A percentile compares a stretch with the other conserved stretches of the same genome.
Evolutionary conservation across 75 land plant genomes (phyloP).

Genomic region (Pinus taeda): DNA sequence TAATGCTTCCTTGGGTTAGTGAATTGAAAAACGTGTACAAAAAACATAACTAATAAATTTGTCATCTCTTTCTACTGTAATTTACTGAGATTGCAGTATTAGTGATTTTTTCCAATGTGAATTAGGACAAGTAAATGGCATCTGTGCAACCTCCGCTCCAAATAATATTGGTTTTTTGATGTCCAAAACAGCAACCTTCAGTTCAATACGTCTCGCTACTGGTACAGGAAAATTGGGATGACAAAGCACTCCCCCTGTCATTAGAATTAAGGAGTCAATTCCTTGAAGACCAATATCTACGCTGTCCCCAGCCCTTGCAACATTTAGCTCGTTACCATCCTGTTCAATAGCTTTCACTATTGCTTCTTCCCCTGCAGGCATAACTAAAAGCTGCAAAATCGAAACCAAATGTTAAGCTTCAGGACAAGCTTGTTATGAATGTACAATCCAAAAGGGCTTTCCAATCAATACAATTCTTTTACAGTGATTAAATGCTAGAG

Average conservation of each 20-base stretch:
- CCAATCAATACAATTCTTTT: background rate
- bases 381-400: constrained; percentile 68
- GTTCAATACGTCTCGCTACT: constrained; percentile 60
- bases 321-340: constrained; percentile 39
- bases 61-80: background rate
- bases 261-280: constrained; percentile 49
- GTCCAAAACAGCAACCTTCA: constrained; percentile 74
- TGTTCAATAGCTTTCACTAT: constrained; percentile 70
- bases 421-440: background rate
- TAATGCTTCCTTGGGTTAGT: background rate
- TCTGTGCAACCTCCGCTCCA: constrained; percentile 72
- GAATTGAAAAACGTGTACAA: background rate
- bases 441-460: background rate
- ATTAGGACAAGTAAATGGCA: constrained; percentile 7
- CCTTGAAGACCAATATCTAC: constrained; percentile 73
- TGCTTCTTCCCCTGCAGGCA: constrained; percentile 75
- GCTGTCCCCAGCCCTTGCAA: constrained; percentile 90
- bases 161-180: constrained; percentile 59
- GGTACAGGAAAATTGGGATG: constrained; percentile 90
- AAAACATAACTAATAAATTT: background rate
- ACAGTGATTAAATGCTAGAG: background rate
- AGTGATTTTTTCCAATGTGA: background rate
- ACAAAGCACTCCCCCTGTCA: constrained; percentile 84
- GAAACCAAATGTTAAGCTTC: constrained; percentile 4
- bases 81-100: background rate